phyloP scores from a whole-genome alignment of 2,329 filamentous ascomycete species.

The Calonectria naviculata region DNA sequence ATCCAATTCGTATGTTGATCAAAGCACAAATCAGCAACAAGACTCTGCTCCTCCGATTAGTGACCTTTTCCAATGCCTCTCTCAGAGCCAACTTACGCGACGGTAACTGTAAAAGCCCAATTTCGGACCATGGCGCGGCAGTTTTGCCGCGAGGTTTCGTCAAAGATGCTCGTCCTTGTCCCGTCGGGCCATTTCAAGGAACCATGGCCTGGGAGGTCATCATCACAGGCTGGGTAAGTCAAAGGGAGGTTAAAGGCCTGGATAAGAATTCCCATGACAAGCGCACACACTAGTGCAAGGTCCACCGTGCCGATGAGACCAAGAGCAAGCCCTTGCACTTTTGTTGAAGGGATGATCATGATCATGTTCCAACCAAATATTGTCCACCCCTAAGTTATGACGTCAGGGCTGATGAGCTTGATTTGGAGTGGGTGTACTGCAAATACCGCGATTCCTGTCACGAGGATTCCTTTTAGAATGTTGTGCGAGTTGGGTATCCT shows the following conservation, averaged over 20 bases:
- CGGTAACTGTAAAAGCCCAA: constrained; percentile 1
- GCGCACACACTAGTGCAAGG: neutral
- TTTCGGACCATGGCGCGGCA: constrained; percentile 7
- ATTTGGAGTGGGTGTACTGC: neutral
- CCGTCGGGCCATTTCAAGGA: neutral
- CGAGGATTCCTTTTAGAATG: neutral
- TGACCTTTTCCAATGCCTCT: neutral
- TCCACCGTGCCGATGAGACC: neutral
- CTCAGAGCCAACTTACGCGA: neutral
- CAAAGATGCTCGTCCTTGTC: neutral
- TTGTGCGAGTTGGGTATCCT: neutral
- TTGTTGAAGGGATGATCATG: constrained; percentile 6
- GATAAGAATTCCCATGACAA: neutral
- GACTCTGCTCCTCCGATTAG: neutral
- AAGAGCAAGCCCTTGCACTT: neutral
- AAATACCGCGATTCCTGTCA: constrained; percentile 9
- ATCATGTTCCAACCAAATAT: constrained; percentile 13
- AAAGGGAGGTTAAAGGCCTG: constrained; percentile 4
- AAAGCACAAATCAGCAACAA: constrained; percentile 6
- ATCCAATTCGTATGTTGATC: constrained; percentile 5
- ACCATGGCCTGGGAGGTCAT: constrained; percentile 5
- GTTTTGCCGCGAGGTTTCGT: constrained; percentile 5
- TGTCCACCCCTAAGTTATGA: constrained; percentile 10
- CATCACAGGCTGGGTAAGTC: constrained; percentile 11
- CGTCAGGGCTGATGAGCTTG: neutral